Percentiles rank a stretch among this genome's conserved stretches.
Evolutionary conservation across 2,329 filamentous ascomycete genomes (phyloP).

Genomic region (Truncatella angustata): DNA sequence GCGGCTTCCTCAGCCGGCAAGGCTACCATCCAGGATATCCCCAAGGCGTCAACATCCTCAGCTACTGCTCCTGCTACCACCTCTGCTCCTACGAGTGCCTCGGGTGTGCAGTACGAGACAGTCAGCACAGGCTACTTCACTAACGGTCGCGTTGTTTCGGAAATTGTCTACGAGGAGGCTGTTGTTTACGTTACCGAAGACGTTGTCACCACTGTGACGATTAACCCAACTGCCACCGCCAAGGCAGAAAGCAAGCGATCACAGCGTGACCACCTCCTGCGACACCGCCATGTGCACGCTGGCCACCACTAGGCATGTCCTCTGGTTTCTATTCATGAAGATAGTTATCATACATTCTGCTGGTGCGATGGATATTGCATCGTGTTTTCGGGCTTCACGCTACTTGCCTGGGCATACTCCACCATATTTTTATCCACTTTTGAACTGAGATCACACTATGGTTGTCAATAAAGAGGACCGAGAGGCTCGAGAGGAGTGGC

Average conservation of each 20-base stretch:
- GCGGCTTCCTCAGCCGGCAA: slow-evolving; percentile 12
- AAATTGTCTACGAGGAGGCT: slow-evolving; percentile 58
- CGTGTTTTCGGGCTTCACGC: background rate
- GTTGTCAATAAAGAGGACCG: background rate
- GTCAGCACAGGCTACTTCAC: slow-evolving; percentile 55
- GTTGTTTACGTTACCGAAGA: slow-evolving; percentile 51
- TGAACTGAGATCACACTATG: background rate
- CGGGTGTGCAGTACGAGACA: slow-evolving; percentile 34
- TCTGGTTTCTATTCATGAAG: slow-evolving; percentile 10
- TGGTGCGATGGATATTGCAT: slow-evolving; percentile 5
- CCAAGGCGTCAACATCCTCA: slow-evolving; percentile 12
- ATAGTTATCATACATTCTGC: slow-evolving; percentile 6
- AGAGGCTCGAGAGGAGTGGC: background rate
- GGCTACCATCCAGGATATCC: slow-evolving; percentile 9
- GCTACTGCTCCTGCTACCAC: slow-evolving; percentile 20
- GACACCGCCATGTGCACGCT: slow-evolving; percentile 33
- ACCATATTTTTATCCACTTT: background rate
- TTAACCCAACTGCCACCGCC: slow-evolving; percentile 27
- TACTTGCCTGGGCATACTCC: background rate
- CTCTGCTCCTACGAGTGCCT: slow-evolving; percentile 29
- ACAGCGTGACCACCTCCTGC: slow-evolving; percentile 36
- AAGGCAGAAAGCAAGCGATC: slow-evolving; percentile 24
- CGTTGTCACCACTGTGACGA: slow-evolving; percentile 38
- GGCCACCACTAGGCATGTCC: background rate
- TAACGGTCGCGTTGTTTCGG: slow-evolving; percentile 46